A percentile compares a stretch with the other conserved stretches of the same genome.
These are phyloP conservation scores for Termitomyces sp. DNA, from an alignment of 768 basidiomycete genomes.

Conservation along the genomic window DNA sequence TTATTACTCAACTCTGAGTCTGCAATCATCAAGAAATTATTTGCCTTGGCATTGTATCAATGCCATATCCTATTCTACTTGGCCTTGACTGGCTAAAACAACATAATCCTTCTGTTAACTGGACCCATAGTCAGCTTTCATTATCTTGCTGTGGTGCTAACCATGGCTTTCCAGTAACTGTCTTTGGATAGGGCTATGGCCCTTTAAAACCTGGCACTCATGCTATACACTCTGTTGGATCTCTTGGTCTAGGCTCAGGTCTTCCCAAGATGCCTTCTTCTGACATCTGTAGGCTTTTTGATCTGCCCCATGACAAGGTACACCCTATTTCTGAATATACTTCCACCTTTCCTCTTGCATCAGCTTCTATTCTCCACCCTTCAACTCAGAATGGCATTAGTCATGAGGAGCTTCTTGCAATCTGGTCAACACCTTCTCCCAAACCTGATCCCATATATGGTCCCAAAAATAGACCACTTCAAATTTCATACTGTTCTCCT, in stretches of 20 bases:
- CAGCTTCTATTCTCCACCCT: conserved; percentile 8
- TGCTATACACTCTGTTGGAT: conserved; percentile 3
- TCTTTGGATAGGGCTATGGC: too few relatives aligned
- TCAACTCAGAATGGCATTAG: conserved; percentile 11
- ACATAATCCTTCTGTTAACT: too few relatives aligned
- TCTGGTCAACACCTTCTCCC: conserved; percentile 4
- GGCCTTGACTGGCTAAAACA: conserved; percentile 14
- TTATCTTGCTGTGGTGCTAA: too few relatives aligned
- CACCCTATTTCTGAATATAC: neutral
- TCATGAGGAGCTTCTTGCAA: conserved; percentile 8
- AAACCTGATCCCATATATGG: neutral
- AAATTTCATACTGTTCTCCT: too few relatives aligned
- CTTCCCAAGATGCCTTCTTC: conserved; percentile 6
- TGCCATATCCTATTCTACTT: conserved; percentile 32
- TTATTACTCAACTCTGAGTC: conserved; percentile 26
- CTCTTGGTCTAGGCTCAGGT: conserved; percentile 29
- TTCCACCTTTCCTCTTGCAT: neutral
- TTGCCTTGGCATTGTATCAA: conserved; percentile 5
- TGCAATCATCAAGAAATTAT: conserved; percentile 27
- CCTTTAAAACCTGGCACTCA: neutral
- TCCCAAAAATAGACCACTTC: conserved; percentile 10
- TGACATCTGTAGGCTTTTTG: neutral
- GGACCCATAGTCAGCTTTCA: too few relatives aligned
- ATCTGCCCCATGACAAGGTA: neutral
- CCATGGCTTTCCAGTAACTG: too few relatives aligned